A percentile compares a stretch with the other conserved stretches of the same genome.
phyloP scores from a whole-genome alignment of 768 basidiomycete species.

The Dentipellis sp. region DNA sequence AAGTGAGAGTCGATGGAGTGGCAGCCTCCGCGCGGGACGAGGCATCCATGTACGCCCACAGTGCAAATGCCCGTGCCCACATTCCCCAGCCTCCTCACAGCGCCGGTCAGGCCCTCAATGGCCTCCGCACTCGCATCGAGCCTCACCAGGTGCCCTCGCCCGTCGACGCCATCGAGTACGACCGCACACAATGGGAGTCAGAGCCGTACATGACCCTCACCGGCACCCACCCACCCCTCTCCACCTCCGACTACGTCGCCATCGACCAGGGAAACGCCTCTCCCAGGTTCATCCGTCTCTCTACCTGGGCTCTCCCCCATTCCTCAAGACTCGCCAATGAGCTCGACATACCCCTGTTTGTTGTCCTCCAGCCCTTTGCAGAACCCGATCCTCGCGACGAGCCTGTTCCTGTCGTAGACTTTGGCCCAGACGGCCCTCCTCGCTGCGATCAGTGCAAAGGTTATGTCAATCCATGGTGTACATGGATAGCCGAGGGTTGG shows the following conservation, averaged over 20 bases:
- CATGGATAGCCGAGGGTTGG: slow-evolving; percentile 73
- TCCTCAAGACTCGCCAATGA: slow-evolving; percentile 72
- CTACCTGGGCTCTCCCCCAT: slow-evolving; percentile 84
- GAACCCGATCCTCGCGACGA: slow-evolving; percentile 73
- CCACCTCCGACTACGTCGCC: slow-evolving; percentile 82
- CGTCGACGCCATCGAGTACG: slow-evolving; percentile 65
- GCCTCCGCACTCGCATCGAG: slow-evolving; percentile 72
- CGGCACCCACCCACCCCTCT: slow-evolving; percentile 61
- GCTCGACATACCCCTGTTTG: slow-evolving; percentile 77
- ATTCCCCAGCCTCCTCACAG: slow-evolving; percentile 15
- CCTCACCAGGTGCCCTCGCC: slow-evolving; percentile 89
- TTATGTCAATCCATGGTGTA: slow-evolving; percentile 93
- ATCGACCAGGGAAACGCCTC: slow-evolving; percentile 95
- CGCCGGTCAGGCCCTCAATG: slow-evolving; percentile 8
- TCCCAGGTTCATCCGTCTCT: slow-evolving; percentile 81
- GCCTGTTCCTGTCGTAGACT: slow-evolving; percentile 67
- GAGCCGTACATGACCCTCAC: slow-evolving; percentile 59
- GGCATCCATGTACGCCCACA: slow-evolving; percentile 1
- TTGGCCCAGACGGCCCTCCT: slow-evolving; percentile 64
- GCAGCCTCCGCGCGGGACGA: too few relatives aligned
- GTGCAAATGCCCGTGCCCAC: slow-evolving; percentile 1
- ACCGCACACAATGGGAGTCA: slow-evolving; percentile 71
- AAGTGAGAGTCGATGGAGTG: too few relatives aligned
- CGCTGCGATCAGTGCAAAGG: slow-evolving; percentile 79
- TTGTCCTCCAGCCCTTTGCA: slow-evolving; percentile 86